Conservation (phyloP, 805 yeast genomes). For the Scheffersomyces ergatensis region DNA sequence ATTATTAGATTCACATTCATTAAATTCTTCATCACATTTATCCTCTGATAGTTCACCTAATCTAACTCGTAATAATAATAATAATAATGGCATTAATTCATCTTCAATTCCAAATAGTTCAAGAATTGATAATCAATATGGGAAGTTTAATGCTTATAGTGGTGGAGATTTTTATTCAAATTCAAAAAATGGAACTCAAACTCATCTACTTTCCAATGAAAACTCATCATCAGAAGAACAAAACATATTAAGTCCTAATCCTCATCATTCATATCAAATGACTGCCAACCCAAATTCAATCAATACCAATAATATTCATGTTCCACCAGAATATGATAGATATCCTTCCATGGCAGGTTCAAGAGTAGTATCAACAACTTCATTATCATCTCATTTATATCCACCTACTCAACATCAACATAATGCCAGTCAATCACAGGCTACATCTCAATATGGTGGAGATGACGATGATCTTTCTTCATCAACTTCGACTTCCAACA, state of each 20-base stretch:
- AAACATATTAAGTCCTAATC: neutral
- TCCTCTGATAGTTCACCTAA: neutral
- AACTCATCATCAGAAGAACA: constrained; percentile 11
- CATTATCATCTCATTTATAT: constrained; percentile 21
- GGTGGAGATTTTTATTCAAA: constrained; percentile 33
- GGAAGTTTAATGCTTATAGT: constrained; percentile 40
- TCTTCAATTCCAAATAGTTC: constrained; percentile 14
- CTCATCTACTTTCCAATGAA: constrained; percentile 12
- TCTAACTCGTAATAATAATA: neutral
- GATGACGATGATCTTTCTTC: constrained; percentile 19
- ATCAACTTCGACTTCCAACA: constrained; percentile 14
- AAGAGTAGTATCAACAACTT: constrained; percentile 52
- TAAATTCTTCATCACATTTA: neutral
- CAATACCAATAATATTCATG: constrained; percentile 17
- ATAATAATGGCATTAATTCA: constrained; percentile 4
- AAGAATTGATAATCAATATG: constrained; percentile 22
- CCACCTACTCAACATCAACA: constrained; percentile 5
- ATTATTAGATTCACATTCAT: neutral
- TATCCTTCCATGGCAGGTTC: constrained; percentile 64
- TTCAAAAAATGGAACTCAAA: constrained; percentile 30
- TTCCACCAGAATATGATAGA: constrained; percentile 62
- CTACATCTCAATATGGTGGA: constrained; percentile 1
- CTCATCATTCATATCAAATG: neutral
- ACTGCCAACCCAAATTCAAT: constrained; percentile 2
- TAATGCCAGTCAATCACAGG: constrained; percentile 2